These are phyloP conservation scores for Acer yangbiense DNA, from an alignment of 345 rosid species.

Conservation along the genomic window DNA sequence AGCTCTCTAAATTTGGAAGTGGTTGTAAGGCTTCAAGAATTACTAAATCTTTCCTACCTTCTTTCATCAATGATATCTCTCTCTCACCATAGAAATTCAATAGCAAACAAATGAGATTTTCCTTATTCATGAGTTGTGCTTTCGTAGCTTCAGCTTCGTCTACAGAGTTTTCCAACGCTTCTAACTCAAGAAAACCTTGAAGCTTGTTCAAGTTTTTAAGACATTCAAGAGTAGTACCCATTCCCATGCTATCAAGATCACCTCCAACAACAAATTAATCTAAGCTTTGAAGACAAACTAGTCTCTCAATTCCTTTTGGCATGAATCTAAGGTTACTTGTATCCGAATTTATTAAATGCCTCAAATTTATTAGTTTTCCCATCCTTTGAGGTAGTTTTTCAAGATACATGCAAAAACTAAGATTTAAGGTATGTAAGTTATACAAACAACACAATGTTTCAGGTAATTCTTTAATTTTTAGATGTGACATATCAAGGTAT, in stretches of 20 bases:
- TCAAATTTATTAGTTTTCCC: neutral
- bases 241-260: neutral
- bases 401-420: neutral
- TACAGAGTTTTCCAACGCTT: neutral
- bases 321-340: neutral
- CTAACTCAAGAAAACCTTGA: neutral
- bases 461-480: neutral
- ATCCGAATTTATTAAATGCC: neutral
- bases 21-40: neutral
- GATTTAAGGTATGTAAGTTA: neutral
- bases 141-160: neutral
- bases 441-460: neutral
- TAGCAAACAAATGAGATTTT: no score
- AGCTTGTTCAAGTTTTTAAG: neutral
- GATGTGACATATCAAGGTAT: neutral
- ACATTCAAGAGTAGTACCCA: neutral
- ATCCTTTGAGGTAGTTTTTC: neutral
- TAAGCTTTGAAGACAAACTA: neutral
- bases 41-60: neutral
- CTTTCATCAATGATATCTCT: neutral
- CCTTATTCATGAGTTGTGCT: neutral
- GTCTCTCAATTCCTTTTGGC: constrained; percentile 5
- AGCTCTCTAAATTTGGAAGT: neutral
- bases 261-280: neutral
- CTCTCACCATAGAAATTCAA: no score